phyloP scores from a whole-genome alignment of 176 grass and related monocot species.

The Saccharum spontaneum region DNA sequence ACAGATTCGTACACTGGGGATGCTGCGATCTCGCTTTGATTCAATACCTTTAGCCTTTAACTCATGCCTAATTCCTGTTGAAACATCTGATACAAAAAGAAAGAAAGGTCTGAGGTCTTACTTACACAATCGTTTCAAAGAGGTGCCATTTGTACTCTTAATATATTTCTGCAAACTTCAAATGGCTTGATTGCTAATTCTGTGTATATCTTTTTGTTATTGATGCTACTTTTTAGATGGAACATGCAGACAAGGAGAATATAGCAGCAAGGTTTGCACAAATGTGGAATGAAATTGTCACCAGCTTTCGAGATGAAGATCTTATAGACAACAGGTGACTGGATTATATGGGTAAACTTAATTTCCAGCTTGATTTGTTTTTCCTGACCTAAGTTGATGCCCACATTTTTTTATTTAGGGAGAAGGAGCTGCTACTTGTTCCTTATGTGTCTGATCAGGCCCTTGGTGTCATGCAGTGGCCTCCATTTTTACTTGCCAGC shows the following conservation, averaged over 20 bases:
- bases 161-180: conserved; percentile 27
- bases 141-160: conserved; percentile 49
- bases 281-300: conserved; percentile 93
- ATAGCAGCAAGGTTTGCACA: conserved; percentile 92
- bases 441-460: conserved; percentile 80
- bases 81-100: conserved; percentile 53
- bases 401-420: conserved; percentile 50
- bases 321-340: conserved; percentile 82
- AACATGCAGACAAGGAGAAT: conserved; percentile 50
- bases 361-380: conserved; percentile 18
- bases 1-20: conserved; percentile 88
- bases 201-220: conserved; percentile 29
- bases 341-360: conserved; percentile 4
- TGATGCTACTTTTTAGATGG: conserved; percentile 39
- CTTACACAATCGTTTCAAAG: conserved; percentile 58
- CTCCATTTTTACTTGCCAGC: conserved; percentile 95
- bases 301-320: conserved; percentile 86
- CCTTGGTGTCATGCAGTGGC: conserved; percentile 82
- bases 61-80: conserved; percentile 71
- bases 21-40: conserved; percentile 87
- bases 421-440: conserved; percentile 91
- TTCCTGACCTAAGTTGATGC: conserved; percentile 8
- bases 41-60: conserved; percentile 77
- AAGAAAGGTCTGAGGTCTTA: conserved; percentile 86
- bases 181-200: conserved; percentile 29